phyloP scores from a whole-genome alignment of 371 early-diverging fungal genomes.

The Mucor saturninus region DNA sequence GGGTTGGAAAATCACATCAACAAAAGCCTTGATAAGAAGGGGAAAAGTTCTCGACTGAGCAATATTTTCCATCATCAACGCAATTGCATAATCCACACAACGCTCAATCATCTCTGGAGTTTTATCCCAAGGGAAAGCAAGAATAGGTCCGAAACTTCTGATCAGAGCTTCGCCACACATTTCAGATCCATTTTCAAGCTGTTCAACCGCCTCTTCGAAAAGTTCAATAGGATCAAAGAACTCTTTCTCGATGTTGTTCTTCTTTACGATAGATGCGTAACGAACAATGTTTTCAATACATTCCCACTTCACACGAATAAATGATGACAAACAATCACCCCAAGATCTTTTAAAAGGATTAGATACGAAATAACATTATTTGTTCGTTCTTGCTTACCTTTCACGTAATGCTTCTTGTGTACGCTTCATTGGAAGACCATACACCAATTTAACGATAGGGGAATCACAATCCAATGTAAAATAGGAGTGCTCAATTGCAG shows the following conservation, averaged over 20 bases:
- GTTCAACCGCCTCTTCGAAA: conserved; percentile 44
- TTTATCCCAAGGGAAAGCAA: conserved; percentile 43
- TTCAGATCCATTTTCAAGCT: conserved; percentile 49
- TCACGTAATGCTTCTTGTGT: conserved; percentile 40
- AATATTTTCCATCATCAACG: conserved; percentile 43
- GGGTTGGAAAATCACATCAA: conserved; percentile 46
- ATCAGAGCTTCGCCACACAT: conserved; percentile 46
- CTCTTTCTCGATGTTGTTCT: conserved; percentile 3
- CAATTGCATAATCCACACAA: conserved; percentile 41
- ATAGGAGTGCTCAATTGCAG: conserved; percentile 17
- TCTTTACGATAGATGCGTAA: conserved; percentile 28
- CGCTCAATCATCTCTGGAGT: conserved; percentile 28
- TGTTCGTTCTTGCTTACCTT: conserved; percentile 23
- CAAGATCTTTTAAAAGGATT: conserved; percentile 26
- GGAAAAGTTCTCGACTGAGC: conserved; percentile 45
- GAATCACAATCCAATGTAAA: conserved; percentile 27
- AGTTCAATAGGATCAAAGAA: conserved; percentile 36
- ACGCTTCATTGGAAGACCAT: conserved; percentile 30
- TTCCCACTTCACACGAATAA: conserved; percentile 48
- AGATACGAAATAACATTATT: neutral
- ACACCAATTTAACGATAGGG: conserved; percentile 21
- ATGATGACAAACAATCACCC: conserved; percentile 43
- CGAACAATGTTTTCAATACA: conserved; percentile 33
- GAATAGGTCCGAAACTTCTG: conserved; percentile 31
- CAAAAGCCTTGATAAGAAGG: conserved; percentile 37